Percentiles rank a stretch among this genome's conserved stretches.
Evolutionary conservation across 2,329 filamentous ascomycete species (phyloP).

Genomic region (Microcyclospora pomicola): DNA sequence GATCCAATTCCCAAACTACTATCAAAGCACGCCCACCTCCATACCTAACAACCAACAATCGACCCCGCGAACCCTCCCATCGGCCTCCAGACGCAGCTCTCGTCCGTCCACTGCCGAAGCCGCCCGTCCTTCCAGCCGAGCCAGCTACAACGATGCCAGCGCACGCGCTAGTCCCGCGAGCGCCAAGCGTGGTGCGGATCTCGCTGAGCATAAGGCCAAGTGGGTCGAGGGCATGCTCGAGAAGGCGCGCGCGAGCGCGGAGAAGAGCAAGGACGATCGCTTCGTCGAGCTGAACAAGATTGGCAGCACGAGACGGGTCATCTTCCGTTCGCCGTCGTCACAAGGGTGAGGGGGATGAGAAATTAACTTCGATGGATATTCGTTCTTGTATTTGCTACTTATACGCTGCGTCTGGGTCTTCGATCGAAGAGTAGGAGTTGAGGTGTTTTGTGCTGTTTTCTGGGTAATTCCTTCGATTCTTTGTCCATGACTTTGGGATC

Average conservation of each 20-base stretch:
- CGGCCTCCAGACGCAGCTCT: not conserved
- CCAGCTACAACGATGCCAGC: not conserved
- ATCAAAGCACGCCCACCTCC: too few species aligned
- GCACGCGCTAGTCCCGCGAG: constrained; percentile 4
- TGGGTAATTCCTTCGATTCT: too few species aligned
- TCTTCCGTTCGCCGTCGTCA: constrained; percentile 31
- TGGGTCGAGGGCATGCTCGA: constrained; percentile 79
- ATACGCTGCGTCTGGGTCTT: too few species aligned
- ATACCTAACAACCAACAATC: too few species aligned
- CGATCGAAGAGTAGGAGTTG: too few species aligned
- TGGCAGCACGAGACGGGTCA: constrained; percentile 59
- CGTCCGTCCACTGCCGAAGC: not conserved
- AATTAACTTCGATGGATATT: not conserved
- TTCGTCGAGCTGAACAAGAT: constrained; percentile 61
- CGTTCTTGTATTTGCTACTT: constrained; percentile 2
- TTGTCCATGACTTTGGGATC: too few species aligned
- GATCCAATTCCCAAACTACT: too few species aligned
- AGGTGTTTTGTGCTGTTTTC: too few species aligned
- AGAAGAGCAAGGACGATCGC: constrained; percentile 23
- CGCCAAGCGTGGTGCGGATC: constrained; percentile 8
- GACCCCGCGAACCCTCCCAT: not conserved
- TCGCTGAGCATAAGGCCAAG: constrained; percentile 53
- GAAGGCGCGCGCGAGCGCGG: constrained; percentile 54
- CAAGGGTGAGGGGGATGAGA: constrained; percentile 1
- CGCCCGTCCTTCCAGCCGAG: not conserved